Percentiles rank a stretch among this genome's conserved stretches.
phyloP scores from a whole-genome alignment of 2,329 filamentous ascomycete species.

The Epichloe festucae region DNA sequence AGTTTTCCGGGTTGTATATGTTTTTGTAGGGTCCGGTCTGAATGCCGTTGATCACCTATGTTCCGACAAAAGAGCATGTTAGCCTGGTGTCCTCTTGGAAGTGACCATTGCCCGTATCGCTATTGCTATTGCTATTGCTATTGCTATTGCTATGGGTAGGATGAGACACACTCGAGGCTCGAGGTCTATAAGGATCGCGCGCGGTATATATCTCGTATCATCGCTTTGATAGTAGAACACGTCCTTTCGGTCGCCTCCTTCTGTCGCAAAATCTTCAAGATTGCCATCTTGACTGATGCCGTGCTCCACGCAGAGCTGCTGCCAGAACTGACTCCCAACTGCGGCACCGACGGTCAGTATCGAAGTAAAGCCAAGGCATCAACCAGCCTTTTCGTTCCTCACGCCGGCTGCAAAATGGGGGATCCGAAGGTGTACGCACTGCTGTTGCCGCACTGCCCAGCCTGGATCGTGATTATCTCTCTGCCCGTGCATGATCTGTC shows the following conservation, averaged over 20 bases:
- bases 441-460: slow-evolving; percentile 98
- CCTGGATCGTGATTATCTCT: slow-evolving; percentile 98
- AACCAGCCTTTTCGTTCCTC: neutral
- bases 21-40: slow-evolving; percentile 92
- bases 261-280: slow-evolving; percentile 92
- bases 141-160: neutral
- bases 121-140: no score
- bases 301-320: slow-evolving; percentile 94
- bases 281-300: slow-evolving; percentile 97
- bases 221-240: slow-evolving; percentile 99
- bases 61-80: neutral
- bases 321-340: slow-evolving; percentile 98
- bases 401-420: no score
- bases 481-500: slow-evolving; percentile 30
- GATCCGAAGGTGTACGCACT: slow-evolving; percentile 45
- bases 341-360: neutral
- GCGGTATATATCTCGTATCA: slow-evolving; percentile 94
- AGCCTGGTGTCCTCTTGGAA: neutral
- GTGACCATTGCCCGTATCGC: neutral
- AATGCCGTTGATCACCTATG: slow-evolving; percentile 72
- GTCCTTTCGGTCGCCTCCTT: slow-evolving; percentile 95
- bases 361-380: neutral
- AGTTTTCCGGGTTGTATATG: slow-evolving; percentile 99
- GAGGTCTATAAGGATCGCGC: slow-evolving; percentile 88
- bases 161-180: slow-evolving; percentile 61